Evolutionary conservation across 2,329 filamentous ascomycete species (phyloP).

Genomic region (Ceratocystis lukuohia): DNA sequence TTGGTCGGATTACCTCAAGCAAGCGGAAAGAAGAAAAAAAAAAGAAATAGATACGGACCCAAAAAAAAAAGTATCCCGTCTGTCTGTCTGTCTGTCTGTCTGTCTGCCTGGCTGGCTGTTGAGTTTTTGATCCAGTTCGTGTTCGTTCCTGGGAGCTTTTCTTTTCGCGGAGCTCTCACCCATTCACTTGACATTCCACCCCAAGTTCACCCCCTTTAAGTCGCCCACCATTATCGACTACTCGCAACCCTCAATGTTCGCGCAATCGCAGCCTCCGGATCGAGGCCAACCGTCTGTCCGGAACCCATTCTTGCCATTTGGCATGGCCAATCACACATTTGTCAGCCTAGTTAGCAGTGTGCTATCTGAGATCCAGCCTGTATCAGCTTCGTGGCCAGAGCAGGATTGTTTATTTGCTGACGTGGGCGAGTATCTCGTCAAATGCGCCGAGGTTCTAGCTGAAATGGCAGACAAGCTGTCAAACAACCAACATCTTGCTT

Average conservation of each 20-base stretch:
- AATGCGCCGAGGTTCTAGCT: constrained; percentile 15
- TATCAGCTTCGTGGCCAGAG: constrained; percentile 11
- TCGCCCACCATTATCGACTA: constrained; percentile 17
- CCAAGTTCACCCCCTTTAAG: not conserved
- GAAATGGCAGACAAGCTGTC: constrained; percentile 14
- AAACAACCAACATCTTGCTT: constrained; percentile 12
- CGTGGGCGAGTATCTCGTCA: constrained; percentile 18
- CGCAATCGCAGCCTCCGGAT: constrained; percentile 14
- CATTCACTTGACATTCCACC: not conserved
- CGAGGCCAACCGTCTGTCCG: constrained; percentile 13
- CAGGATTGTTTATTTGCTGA: constrained; percentile 16
- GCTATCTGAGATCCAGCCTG: constrained; percentile 12
- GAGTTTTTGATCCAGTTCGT: not conserved
- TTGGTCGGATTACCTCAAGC: not conserved
- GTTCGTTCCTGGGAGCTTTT: not conserved
- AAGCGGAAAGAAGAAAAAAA: not conserved
- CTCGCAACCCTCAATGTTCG: constrained; percentile 16
- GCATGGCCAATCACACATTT: constrained; percentile 10
- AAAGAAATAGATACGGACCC: not conserved
- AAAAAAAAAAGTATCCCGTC: not conserved
- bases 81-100: not conserved
- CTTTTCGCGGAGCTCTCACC: not conserved
- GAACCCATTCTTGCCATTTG: constrained; percentile 15
- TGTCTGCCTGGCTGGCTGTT: not conserved
- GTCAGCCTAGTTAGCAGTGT: constrained; percentile 10